A percentile compares a stretch with the other conserved stretches of the same genome.
phyloP scores from a whole-genome alignment of 2,329 filamentous ascomycete species.

The Alternaria angustiovoidea region DNA sequence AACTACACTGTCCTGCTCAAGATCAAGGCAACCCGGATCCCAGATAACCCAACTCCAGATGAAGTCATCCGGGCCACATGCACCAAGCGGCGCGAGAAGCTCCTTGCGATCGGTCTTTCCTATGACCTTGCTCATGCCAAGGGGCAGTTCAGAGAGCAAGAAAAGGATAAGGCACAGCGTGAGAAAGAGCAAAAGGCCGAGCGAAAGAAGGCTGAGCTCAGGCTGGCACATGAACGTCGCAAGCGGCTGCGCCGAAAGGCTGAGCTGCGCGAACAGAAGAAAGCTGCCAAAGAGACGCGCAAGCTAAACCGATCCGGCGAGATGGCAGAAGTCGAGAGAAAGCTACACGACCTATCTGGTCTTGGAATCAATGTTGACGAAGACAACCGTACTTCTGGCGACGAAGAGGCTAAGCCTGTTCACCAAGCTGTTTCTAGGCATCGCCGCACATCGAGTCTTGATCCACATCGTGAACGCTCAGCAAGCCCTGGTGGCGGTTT shows the following conservation, averaged over 20 bases:
- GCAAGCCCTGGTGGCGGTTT: conserved; percentile 44
- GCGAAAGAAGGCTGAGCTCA: conserved; percentile 47
- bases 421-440: conserved; percentile 40
- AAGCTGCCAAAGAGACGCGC: conserved; percentile 42
- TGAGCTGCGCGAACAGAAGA: conserved; percentile 51
- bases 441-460: conserved; percentile 41
- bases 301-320: conserved; percentile 32
- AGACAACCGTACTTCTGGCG: conserved; percentile 35
- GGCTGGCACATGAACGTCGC: conserved; percentile 48
- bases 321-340: conserved; percentile 38
- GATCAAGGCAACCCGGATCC: conserved; percentile 70
- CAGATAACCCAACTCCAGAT: conserved; percentile 64
- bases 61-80: conserved; percentile 73
- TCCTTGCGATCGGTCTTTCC: conserved; percentile 72
- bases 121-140: conserved; percentile 77
- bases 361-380: conserved; percentile 49
- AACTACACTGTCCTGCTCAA: conserved; percentile 80
- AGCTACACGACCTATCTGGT: conserved; percentile 39
- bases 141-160: conserved; percentile 63
- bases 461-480: conserved; percentile 40
- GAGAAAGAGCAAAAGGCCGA: conserved; percentile 50
- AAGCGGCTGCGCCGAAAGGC: conserved; percentile 49
- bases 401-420: conserved; percentile 41
- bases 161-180: conserved; percentile 54
- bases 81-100: conserved; percentile 72